Evolutionary conservation across 2,329 filamentous ascomycete species (phyloP).

Genomic region (Fusarium decemcellulare): DNA sequence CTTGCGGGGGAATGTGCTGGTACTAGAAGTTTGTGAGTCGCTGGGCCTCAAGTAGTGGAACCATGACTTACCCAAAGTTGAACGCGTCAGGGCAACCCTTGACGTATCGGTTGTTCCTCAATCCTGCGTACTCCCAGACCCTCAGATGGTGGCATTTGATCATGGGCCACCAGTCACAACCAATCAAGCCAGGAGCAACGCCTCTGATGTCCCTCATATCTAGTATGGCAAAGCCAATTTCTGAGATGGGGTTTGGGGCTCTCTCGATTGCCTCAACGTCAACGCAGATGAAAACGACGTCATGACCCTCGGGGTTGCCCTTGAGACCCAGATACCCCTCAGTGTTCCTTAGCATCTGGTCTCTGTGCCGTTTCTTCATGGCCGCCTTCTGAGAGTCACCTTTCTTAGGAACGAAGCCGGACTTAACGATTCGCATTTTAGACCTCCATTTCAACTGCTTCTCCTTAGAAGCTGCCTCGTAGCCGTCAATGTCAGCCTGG

Average conservation of each 20-base stretch:
- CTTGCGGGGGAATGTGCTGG: conserved; percentile 57
- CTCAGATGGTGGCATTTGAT: conserved; percentile 84
- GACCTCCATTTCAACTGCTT: conserved; percentile 36
- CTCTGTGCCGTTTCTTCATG: conserved; percentile 63
- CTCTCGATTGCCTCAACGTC: conserved; percentile 88
- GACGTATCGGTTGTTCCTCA: conserved; percentile 79
- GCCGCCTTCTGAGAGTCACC: conserved; percentile 62
- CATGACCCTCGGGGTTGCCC: conserved; percentile 13
- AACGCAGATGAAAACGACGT: conserved; percentile 78
- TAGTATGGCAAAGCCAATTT: conserved; percentile 86
- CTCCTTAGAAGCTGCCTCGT: conserved; percentile 42
- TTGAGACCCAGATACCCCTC: conserved; percentile 80
- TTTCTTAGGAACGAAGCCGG: conserved; percentile 36
- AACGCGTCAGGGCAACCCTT: conserved; percentile 81
- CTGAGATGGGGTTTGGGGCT: conserved; percentile 78
- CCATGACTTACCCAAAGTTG: conserved; percentile 75
- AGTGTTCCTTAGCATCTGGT: conserved; percentile 72
- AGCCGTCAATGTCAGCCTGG: conserved; percentile 50
- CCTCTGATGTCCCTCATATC: conserved; percentile 74
- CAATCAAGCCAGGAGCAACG: conserved; percentile 72
- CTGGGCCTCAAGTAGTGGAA: background rate
- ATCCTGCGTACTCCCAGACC: conserved; percentile 76
- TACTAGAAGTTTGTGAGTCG: conserved; percentile 48
- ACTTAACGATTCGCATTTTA: conserved; percentile 42
- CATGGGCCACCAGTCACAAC: conserved; percentile 74